Evolutionary conservation across 2,329 filamentous ascomycete species (phyloP), one percentile per base, ranked within the genome.

Genomic region (Trichoderma koningii): DNA sequence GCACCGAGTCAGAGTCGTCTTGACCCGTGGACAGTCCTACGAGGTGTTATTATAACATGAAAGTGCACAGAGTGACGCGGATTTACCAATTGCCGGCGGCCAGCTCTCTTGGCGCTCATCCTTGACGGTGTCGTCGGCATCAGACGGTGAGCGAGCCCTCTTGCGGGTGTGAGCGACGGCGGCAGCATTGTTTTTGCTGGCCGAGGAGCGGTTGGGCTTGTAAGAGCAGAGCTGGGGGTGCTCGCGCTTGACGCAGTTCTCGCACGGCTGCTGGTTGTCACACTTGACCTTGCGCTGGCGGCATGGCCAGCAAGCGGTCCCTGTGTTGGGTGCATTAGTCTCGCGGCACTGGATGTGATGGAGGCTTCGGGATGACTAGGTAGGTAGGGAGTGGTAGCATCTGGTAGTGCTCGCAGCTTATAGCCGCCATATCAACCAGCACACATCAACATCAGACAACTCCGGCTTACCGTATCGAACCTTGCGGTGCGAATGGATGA

Each of bases 401-500:
- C 34, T 38, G 34, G 34, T 14, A 38, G 34, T 14, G 5, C 34
- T 14, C 14, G 34, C 34, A 38, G 34, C 34, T 38, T 38, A 38
- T 14, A 38, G 34, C 34, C 21, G 41, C 42, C 15, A 21, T 41
- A 19, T 23, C 48, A 9, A 41, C 23, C 15, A 50, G 19, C 38
- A 38, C 19, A 15, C 50, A 7, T 45, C 41, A 38, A n/a, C 50
- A 15, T 52, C 41, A 38, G 34, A 38, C 34, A 12, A 14, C 12
- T 38, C 34, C 34, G 34, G 34, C 50, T 74, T 81, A 88, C 86
- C 87, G 75, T 89, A 89, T 72, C 87, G 83, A 64, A 89, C 87
- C 75, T 89, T 89, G 69, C 87, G 84, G 73, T 89, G 87, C 60
- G 86, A 88, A 73, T 89, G 86, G 70, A 89, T 89, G 76, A 89